phyloP scores from a whole-genome alignment of 441 rosid species.

The Brassica hybrid region DNA sequence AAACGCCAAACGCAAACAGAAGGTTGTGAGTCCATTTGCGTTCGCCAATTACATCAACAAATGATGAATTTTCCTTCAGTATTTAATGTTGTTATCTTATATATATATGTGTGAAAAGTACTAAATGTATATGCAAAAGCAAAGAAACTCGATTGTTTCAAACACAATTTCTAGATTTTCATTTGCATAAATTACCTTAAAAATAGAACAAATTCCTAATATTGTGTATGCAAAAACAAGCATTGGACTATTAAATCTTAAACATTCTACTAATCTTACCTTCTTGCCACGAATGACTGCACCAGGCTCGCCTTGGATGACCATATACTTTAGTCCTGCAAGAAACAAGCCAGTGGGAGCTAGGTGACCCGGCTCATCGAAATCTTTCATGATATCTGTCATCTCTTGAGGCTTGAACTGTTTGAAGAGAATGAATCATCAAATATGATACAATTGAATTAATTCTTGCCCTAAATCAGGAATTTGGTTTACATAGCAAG shows the following conservation, averaged over 20 bases:
- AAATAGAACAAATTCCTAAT: neutral
- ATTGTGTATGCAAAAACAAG: neutral
- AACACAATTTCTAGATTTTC: neutral
- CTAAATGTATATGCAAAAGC: neutral
- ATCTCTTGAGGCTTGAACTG: slow-evolving; percentile 70
- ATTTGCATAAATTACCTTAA: too few relatives aligned
- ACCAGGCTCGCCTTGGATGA: slow-evolving; percentile 68
- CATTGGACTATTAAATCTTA: neutral
- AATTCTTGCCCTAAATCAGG: neutral
- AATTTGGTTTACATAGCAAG: neutral
- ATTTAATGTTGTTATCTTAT: neutral
- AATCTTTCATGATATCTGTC: slow-evolving; percentile 48
- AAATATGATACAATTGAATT: neutral
- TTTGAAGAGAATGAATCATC: neutral
- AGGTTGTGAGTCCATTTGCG: neutral
- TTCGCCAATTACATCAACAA: neutral
- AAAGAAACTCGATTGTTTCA: neutral
- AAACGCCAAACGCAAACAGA: neutral
- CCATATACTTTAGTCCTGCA: slow-evolving; percentile 63
- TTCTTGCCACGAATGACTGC: slow-evolving; percentile 74
- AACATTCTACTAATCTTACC: slow-evolving; percentile 38
- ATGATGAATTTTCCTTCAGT: neutral
- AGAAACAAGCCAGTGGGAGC: slow-evolving; percentile 59
- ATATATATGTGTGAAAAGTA: neutral
- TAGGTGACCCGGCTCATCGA: slow-evolving; percentile 60